phyloP scores from a whole-genome alignment of 176 grass and related monocot species.

The Aegilops sharonensis region DNA sequence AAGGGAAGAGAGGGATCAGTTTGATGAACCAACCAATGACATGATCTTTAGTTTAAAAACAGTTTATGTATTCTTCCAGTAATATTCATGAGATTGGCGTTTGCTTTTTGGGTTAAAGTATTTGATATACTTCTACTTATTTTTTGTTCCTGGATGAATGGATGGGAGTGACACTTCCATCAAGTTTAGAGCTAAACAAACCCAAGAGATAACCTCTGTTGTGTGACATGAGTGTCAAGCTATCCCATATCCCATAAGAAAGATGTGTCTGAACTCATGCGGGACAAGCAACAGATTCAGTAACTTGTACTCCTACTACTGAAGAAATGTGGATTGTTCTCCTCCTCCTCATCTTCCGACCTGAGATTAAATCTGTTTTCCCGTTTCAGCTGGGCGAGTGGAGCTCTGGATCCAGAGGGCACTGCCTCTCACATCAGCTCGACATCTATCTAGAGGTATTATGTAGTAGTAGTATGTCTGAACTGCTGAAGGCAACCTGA shows the following conservation, averaged over 20 bases:
- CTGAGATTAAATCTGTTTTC: conserved; percentile 2
- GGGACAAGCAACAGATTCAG: conserved; percentile 24
- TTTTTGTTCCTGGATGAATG: background rate
- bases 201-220: background rate
- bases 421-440: conserved; percentile 46
- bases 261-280: background rate
- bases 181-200: background rate
- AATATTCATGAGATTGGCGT: too few species aligned
- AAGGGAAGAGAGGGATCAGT: conserved; percentile 95
- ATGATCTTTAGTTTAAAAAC: background rate
- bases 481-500: background rate
- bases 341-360: conserved; percentile 19
- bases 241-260: background rate
- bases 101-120: too few species aligned
- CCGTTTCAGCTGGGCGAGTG: conserved; percentile 89
- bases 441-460: conserved; percentile 85
- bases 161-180: background rate
- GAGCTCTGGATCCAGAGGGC: conserved; percentile 85
- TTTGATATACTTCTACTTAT: too few species aligned
- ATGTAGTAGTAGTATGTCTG: background rate
- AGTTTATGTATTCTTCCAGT: too few species aligned
- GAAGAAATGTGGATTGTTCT: conserved; percentile 8
- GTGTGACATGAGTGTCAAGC: conserved; percentile 14
- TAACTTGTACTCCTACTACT: background rate
- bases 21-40: conserved; percentile 90